These are phyloP conservation scores for Fraxinus pennsylvanica DNA, from an alignment of 257 asterid species.

Conservation along the genomic window DNA sequence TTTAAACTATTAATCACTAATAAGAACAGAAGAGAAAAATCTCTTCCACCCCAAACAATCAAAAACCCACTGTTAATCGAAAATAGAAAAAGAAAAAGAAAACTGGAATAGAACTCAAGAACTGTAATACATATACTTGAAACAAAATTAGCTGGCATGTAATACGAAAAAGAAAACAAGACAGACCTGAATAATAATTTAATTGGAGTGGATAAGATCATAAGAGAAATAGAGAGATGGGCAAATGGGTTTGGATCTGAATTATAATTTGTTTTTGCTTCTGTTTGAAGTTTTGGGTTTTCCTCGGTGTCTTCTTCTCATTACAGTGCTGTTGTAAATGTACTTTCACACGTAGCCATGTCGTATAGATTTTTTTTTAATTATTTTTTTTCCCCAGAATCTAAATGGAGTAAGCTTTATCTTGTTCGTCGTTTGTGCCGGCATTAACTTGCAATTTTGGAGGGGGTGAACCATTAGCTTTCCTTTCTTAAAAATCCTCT, in stretches of 20 bases:
- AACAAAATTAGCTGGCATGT: background rate
- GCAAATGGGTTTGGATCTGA: constrained; percentile 28
- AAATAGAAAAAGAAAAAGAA: background rate
- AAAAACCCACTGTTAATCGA: background rate
- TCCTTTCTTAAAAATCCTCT: no score
- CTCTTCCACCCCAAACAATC: background rate
- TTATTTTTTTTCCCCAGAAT: background rate
- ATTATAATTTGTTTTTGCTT: background rate
- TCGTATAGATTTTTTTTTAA: background rate
- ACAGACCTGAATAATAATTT: background rate
- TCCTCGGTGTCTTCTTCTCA: constrained; percentile 5
- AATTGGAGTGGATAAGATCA: background rate
- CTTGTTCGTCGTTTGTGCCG: background rate
- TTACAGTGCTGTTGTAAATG: constrained; percentile 13
- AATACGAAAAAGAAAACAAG: background rate
- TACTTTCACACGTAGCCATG: background rate
- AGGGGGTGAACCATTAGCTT: no score
- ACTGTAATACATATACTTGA: background rate
- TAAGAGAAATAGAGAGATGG: constrained; percentile 2
- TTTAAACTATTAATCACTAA: background rate
- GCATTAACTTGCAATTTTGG: no score
- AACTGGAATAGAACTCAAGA: background rate
- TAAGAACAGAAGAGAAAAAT: background rate
- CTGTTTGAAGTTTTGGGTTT: constrained; percentile 12
- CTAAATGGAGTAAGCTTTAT: background rate